phyloP scores from a whole-genome alignment of 345 rosid genomes.

The Rhizophora mangle region DNA sequence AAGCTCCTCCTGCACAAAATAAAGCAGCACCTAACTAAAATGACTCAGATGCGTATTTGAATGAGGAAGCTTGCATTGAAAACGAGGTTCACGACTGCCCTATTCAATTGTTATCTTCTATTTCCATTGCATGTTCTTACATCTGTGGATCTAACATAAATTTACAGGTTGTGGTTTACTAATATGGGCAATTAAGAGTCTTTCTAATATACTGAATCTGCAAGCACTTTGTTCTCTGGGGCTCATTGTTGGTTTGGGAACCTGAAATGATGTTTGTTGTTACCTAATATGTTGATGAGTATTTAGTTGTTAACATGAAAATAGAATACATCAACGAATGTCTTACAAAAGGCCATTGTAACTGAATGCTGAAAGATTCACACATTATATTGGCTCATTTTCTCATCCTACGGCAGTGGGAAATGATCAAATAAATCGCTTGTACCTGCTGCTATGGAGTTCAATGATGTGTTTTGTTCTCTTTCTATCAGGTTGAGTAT shows the following conservation, averaged over 20 bases:
- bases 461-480: neutral
- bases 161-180: neutral
- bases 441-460: neutral
- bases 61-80: constrained; percentile 88
- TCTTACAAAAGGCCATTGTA: too few species aligned
- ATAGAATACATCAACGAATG: too few species aligned
- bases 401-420: neutral
- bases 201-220: too few species aligned
- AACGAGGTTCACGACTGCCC: constrained; percentile 50
- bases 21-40: constrained; percentile 87
- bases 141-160: neutral
- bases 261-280: neutral
- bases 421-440: neutral
- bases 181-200: too few species aligned
- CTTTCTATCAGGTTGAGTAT: constrained; percentile 47
- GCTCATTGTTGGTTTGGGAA: too few species aligned
- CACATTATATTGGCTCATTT: too few species aligned
- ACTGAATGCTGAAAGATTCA: too few species aligned
- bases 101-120: neutral
- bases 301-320: too few species aligned
- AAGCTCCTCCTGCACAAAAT: constrained; percentile 80
- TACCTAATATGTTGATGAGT: neutral
- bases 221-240: too few species aligned
- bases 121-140: neutral
- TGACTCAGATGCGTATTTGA: constrained; percentile 97